Base-by-base conservation (phyloP, 345 rosid genomes). In the Carallia pectinifolia region DNA sequence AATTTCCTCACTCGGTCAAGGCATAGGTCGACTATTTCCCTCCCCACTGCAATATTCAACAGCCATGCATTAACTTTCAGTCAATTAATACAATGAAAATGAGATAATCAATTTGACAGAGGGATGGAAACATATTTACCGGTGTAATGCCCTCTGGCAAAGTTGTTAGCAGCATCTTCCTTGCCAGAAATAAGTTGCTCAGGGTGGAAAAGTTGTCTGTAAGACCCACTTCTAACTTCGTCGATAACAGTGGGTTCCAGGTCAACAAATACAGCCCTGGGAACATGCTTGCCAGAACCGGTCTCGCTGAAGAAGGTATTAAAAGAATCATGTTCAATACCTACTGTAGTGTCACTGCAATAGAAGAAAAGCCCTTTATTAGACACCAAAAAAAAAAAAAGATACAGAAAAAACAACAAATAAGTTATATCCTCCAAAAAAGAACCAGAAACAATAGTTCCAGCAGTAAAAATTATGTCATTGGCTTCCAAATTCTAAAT, bases 121-220 rank as follows among this genome's bases (percentile, higher is more conserved):
- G 71, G 44, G 23, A 9, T 62, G 33, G 33, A 19, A 27, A 7
- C 9, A 5, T 17, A 52, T 23, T 23, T 67, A 85, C 97, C 88
- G 40, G 93, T 89, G 76, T 91, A 91, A 79, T 91, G 97, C 53
- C 97, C 96, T 78, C 97, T 86, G 58, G 97, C 96, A 81, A 89
- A 91, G 82, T 91, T 89, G n/a, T 91, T 91, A 38, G 97, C 97
- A 52, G 96, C 91, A 66, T 91, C 97, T 82, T 91, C 97, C 81
- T 91, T 91, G 78, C 96, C 91, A 37, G 93, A 86, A 64, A 91
- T 91, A 81, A 91, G 96, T 68, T 91, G 97, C 83, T 91, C 96
- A 6, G 96, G 97, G 70, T 91, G 97, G 71, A 91, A 91, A 76
- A 91, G 96, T 71, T 91, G 97, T 48, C 96, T 82, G 70, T 86